Base-by-base conservation (phyloP, 306 rosid genomes). In the Trifolium dubium region DNA sequence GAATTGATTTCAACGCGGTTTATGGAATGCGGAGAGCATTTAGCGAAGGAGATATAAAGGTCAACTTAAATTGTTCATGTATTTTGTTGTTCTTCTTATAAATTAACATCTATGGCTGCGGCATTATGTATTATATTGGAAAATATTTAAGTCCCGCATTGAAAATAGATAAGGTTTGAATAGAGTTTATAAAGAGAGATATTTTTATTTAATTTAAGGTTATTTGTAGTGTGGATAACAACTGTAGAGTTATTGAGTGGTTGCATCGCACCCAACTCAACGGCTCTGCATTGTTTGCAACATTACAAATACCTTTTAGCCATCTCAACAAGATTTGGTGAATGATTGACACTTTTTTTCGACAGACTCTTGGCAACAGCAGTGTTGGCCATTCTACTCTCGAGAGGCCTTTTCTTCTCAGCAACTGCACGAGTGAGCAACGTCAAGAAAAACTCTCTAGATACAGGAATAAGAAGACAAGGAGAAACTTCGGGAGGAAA, bases 1-100 rank as follows among this genome's bases (percentile, higher is more conserved):
- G 88, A 76, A 37, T 93, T 76, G 89, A 91, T 86, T 74, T 91
- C 56, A 78, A 69, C 61, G 69, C 80, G 30, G 90, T 68, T 65
- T 87, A 80, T 73, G 89, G 98, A 64, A 91, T 91, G 93, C 88
- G 98, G 17, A 82, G 94, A 74, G 91, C 98, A 19, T 91, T 39
- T 76, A 94, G 98, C 6, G 98, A 94, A 69, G 96, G 97, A 60
- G 98, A 94, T 81, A 94, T 94, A 41, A 89, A 88, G 97, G 98
- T 94, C 72, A 85, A 81, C 51, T 67, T 80, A 53, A 54, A 71
- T 50, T 23, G 54, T 73, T 78, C 37, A 29, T n/a, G 30, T 50
- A 13, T 58, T 60, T 8, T 55, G 15, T 44, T n/a, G 14, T 44
- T n/a, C 50, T 12, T 44, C 15, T 4, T 12, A 44, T 44, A 44